These are phyloP conservation scores for Solanum hybrid DNA, from an alignment of 305 asterid species.

Conservation along the genomic window DNA sequence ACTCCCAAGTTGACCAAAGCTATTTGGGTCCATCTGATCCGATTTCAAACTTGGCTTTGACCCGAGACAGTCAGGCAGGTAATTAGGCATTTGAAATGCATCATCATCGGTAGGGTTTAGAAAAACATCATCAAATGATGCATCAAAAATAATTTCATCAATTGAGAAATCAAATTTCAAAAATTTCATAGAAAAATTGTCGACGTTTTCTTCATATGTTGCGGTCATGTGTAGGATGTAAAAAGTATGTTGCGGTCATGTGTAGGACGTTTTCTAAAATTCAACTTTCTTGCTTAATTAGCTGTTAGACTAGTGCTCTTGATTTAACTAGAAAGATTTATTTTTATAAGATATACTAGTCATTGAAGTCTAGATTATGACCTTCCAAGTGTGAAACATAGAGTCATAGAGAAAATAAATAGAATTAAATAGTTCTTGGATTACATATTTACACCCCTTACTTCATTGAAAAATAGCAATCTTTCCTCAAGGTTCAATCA, in stretches of 20 bases:
- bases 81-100: neutral
- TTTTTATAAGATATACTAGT: no score
- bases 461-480: no score
- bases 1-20: neutral
- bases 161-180: slow-evolving; percentile 2
- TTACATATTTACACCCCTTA: no score
- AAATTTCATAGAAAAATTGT: neutral
- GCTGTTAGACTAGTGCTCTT: no score
- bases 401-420: no score
- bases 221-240: slow-evolving; percentile 17
- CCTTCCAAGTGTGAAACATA: no score
- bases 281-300: no score
- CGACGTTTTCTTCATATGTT: slow-evolving; percentile 4
- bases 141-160: slow-evolving; percentile 45
- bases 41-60: neutral
- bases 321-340: no score
- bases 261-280: no score
- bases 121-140: slow-evolving; percentile 52
- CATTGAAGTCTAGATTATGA: no score
- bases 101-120: slow-evolving; percentile 18
- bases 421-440: no score
- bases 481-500: neutral
- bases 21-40: neutral
- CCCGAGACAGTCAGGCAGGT: neutral
- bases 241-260: neutral